phyloP scores from a whole-genome alignment of 2,329 filamentous ascomycete genomes.

The Diplodia corticola region DNA sequence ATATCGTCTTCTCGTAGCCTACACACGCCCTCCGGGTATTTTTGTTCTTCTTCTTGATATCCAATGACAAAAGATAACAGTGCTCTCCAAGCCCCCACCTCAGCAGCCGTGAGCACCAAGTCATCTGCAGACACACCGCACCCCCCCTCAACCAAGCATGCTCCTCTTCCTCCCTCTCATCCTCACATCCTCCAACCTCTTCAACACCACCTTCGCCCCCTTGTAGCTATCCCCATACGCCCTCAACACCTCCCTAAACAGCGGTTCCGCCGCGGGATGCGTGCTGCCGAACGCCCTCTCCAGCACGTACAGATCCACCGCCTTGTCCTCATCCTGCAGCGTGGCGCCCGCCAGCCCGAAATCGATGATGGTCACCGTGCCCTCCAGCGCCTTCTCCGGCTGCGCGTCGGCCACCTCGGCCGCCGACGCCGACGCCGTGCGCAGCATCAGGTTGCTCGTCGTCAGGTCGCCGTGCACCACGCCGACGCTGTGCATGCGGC shows the following conservation, averaged over 20 bases:
- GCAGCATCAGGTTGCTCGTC: constrained; percentile 93
- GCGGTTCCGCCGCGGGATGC: constrained; percentile 77
- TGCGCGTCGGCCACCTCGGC: neutral
- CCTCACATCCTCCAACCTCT: constrained; percentile 85
- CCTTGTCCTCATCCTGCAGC: constrained; percentile 83
- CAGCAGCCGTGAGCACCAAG: neutral
- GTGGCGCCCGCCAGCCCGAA: constrained; percentile 86
- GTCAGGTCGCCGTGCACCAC: constrained; percentile 95
- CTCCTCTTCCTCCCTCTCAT: constrained; percentile 94
- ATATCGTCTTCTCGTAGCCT: neutral
- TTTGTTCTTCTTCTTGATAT: neutral
- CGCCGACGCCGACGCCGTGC: constrained; percentile 30
- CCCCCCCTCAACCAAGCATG: constrained; percentile 75
- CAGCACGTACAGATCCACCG: constrained; percentile 93
- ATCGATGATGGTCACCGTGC: constrained; percentile 88
- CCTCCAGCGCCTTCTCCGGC: constrained; percentile 48
- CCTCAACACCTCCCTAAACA: constrained; percentile 72
- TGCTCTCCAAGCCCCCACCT: neutral
- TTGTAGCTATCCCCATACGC: constrained; percentile 76
- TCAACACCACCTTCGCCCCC: constrained; percentile 72
- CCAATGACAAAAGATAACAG: neutral
- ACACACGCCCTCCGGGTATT: neutral
- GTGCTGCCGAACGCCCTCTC: constrained; percentile 94
- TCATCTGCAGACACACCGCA: neutral
- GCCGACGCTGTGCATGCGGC: constrained; percentile 76